Base-by-base conservation (phyloP, 2,329 filamentous ascomycete species). In the Aureobasidium vineae region DNA sequence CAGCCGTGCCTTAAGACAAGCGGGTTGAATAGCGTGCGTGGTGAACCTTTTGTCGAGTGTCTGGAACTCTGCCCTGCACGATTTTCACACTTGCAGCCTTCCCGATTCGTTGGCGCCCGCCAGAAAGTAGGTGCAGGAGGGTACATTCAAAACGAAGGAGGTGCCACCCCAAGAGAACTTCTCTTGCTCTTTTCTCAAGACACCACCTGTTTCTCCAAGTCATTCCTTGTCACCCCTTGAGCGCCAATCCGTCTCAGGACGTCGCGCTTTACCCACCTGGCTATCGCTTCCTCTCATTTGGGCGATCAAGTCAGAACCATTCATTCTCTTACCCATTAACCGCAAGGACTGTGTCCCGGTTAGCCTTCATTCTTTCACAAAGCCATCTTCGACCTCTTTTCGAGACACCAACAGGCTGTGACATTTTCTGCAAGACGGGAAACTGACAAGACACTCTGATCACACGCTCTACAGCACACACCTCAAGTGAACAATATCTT, bases 321-420 rank as follows among this genome's bases (percentile, higher is more conserved):
- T 60, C 64, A 59, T 52, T 66, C 52, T 31, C 53, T 60, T 43
- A 49, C 28, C 45, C 36, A 57, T 49, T 40, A 65, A 66, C 64
- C 64, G 52, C 53, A 64, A 60, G 54, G 64, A 66, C 64, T 59
- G 64, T 60, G 64, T 66, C 64, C 53, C 53, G 64, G 64, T 66
- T 66, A 41, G 23, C 33, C 53, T 57, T 59, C 64, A 66, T 66
- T 66, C 64, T 53, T 45, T 64, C 47, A 43, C 53, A 41, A 66
- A 26, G 21, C 5, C 54, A 43, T 8, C 38, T 16, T 57, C 54
- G 54, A 45, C 31, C 40, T 45, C 36, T 19, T 53, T 23, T 60
- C 41, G 43, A 43, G 53, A 43, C 50, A 60, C 57, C 54, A 59
- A 23, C 52, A 60, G 36, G 64, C 64, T 52, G 43, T 52, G 23